A percentile compares a stretch with the other conserved stretches of the same genome.
Conservation (phyloP, 2,329 filamentous ascomycete species). For the Paraphoma sp. region DNA sequence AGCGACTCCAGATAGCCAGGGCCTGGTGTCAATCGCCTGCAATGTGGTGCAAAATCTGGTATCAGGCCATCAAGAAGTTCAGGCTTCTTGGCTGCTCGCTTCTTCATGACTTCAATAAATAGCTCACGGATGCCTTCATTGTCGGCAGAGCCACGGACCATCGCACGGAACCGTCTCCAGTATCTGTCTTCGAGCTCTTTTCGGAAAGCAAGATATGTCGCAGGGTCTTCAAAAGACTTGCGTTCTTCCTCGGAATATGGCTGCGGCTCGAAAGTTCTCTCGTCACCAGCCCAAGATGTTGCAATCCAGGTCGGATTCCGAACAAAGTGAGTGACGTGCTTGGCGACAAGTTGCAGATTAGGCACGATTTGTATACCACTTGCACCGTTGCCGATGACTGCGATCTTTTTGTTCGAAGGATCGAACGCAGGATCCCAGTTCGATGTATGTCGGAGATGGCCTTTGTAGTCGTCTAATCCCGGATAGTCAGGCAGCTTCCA, state of each 20-base stretch:
- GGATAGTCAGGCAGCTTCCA: constrained; percentile 42
- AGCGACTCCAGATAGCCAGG: constrained; percentile 49
- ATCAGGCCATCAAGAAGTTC: constrained; percentile 52
- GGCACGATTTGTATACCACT: constrained; percentile 70
- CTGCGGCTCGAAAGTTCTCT: constrained; percentile 51
- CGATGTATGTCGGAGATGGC: constrained; percentile 37
- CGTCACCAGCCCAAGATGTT: constrained; percentile 60
- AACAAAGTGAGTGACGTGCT: constrained; percentile 59
- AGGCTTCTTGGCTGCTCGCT: constrained; percentile 48
- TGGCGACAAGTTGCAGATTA: constrained; percentile 62
- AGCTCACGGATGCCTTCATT: constrained; percentile 40
- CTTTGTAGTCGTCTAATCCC: constrained; percentile 36
- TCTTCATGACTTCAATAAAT: constrained; percentile 46
- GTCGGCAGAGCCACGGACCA: constrained; percentile 46
- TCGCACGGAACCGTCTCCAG: constrained; percentile 59
- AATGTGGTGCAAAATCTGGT: constrained; percentile 46
- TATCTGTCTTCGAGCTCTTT: constrained; percentile 61
- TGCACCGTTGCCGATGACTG: constrained; percentile 70
- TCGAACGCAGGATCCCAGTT: constrained; percentile 52
- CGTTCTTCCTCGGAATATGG: constrained; percentile 59
- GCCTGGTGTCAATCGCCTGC: constrained; percentile 44
- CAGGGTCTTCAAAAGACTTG: constrained; percentile 65
- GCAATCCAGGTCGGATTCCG: constrained; percentile 64
- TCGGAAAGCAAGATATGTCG: constrained; percentile 61
- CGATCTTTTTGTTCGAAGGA: constrained; percentile 64